Evolutionary conservation across 371 early-diverging fungal species (phyloP).

Genomic region (Rhizopus sp.): DNA sequence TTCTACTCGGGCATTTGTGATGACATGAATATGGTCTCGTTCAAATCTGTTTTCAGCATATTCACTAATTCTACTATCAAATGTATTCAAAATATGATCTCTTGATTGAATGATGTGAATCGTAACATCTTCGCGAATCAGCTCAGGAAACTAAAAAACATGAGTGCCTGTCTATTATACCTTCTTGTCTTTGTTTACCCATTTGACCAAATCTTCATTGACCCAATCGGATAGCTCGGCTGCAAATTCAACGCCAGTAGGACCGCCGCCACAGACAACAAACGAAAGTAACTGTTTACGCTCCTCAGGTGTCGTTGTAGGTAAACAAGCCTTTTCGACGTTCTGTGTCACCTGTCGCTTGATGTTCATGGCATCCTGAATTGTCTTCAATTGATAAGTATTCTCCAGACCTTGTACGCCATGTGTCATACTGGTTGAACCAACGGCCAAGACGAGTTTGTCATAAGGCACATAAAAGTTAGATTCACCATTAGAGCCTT

Average conservation of each 20-base stretch:
- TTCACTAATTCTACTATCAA: slow-evolving; percentile 70
- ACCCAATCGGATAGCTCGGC: slow-evolving; percentile 86
- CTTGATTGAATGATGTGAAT: slow-evolving; percentile 73
- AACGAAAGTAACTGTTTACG: slow-evolving; percentile 80
- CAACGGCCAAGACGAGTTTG: slow-evolving; percentile 82
- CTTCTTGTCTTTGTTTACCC: slow-evolving; percentile 31
- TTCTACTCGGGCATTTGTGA: slow-evolving; percentile 73
- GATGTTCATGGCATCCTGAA: slow-evolving; percentile 73
- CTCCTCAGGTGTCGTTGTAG: slow-evolving; percentile 74
- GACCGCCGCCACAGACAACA: slow-evolving; percentile 85
- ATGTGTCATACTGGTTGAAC: slow-evolving; percentile 79
- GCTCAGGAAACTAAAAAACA: slow-evolving; percentile 54
- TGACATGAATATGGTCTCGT: slow-evolving; percentile 71
- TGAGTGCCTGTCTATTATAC: background rate
- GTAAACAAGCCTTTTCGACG: slow-evolving; percentile 84
- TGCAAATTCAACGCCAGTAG: slow-evolving; percentile 81
- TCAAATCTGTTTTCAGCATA: slow-evolving; percentile 75
- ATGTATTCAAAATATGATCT: slow-evolving; percentile 81
- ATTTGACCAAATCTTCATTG: slow-evolving; percentile 76
- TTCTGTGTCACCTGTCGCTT: slow-evolving; percentile 68
- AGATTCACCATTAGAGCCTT: slow-evolving; percentile 28
- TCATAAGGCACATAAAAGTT: slow-evolving; percentile 73
- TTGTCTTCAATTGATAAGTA: slow-evolving; percentile 69
- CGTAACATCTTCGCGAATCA: slow-evolving; percentile 65
- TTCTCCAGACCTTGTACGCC: slow-evolving; percentile 80